These are phyloP conservation scores for Aspergillus neotritici DNA, from an alignment of 2,329 filamentous ascomycete genomes.

Conservation along the genomic window DNA sequence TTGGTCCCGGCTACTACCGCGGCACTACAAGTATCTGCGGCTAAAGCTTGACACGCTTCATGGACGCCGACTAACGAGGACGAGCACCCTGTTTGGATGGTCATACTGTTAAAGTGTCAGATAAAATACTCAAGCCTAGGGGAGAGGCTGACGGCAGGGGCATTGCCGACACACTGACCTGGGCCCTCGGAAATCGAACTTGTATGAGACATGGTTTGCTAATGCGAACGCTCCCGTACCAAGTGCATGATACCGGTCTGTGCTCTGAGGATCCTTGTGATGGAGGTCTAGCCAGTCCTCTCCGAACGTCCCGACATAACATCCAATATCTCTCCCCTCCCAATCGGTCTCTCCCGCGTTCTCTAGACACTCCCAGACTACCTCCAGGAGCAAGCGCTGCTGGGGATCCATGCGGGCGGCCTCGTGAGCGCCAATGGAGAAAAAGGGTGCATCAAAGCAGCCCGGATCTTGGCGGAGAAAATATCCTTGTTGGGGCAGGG, in stretches of 20 bases:
- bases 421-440: constrained; percentile 19
- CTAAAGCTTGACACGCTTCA: constrained; percentile 19
- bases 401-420: constrained; percentile 26
- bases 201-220: constrained; percentile 9
- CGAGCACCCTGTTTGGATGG: constrained; percentile 35
- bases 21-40: constrained; percentile 7
- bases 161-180: too few relatives aligned
- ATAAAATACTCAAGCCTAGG: neutral
- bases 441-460: constrained; percentile 24
- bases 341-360: constrained; percentile 24
- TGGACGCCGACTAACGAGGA: constrained; percentile 29
- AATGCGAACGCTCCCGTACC: constrained; percentile 7
- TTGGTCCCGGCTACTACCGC: constrained; percentile 34
- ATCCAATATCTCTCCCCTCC: constrained; percentile 27
- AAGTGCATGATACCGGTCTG: constrained; percentile 9
- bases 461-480: constrained; percentile 27
- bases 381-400: constrained; percentile 28
- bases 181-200: constrained; percentile 8
- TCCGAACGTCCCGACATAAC: constrained; percentile 20
- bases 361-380: constrained; percentile 29
- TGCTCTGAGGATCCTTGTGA: constrained; percentile 14
- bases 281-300: constrained; percentile 23
- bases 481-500: constrained; percentile 15
- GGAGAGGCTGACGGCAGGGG: too few relatives aligned
- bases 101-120: constrained; percentile 13